Percentiles rank a stretch among this genome's conserved stretches.
phyloP scores from a whole-genome alignment of 208 protist species.

The Kentomonas sorsogonicus region DNA sequence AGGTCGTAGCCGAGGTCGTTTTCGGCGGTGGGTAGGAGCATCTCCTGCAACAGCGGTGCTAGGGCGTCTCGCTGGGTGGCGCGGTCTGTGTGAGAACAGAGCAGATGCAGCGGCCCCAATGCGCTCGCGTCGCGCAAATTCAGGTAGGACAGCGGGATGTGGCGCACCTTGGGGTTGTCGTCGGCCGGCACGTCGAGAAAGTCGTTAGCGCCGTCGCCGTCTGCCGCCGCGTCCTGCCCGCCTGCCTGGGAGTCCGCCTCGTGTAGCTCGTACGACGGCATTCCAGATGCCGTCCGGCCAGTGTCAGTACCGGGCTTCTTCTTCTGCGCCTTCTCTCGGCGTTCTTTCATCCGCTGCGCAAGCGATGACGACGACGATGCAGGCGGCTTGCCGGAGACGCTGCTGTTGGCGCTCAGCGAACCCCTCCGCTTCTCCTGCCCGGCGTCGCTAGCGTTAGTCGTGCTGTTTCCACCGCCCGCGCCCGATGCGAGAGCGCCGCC shows the following conservation, averaged over 20 bases:
- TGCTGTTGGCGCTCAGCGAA: neutral
- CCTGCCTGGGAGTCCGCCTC: neutral
- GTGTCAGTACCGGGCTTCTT: neutral
- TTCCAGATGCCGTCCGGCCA: neutral
- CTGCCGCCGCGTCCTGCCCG: neutral
- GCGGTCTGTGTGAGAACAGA: constrained; percentile 37
- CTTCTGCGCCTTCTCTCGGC: neutral
- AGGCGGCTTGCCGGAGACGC: no score
- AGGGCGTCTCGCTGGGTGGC: constrained; percentile 30
- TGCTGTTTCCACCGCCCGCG: constrained; percentile 6
- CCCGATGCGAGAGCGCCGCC: neutral
- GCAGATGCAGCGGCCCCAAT: constrained; percentile 50
- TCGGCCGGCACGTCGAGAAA: neutral
- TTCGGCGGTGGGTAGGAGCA: no score
- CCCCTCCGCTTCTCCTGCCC: no score
- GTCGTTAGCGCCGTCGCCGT: neutral
- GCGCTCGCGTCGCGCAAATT: constrained; percentile 37
- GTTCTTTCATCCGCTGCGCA: constrained; percentile 2
- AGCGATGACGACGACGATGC: constrained; percentile 3
- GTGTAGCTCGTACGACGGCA: neutral
- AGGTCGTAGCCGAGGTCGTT: constrained; percentile 3
- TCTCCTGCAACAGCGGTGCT: constrained; percentile 31
- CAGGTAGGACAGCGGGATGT: constrained; percentile 21
- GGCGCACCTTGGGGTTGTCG: constrained; percentile 10
- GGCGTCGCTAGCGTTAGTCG: neutral